Base-by-base conservation (phyloP, 139 green algal species). In the Spirogloea muscicola region DNA sequence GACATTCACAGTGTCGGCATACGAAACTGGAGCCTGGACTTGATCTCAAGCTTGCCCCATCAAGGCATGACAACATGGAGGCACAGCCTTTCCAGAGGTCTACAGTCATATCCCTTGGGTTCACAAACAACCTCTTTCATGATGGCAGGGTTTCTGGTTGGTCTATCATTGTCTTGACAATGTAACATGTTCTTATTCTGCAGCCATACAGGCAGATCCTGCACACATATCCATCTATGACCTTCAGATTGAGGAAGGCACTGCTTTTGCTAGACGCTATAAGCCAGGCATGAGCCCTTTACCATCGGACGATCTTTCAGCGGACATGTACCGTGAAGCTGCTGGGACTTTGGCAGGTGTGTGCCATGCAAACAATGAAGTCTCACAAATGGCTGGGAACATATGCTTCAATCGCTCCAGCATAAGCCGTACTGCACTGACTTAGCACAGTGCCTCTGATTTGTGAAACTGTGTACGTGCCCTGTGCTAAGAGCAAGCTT, bases 141-240 rank as follows among this genome's bases (percentile, higher is more conserved):
- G n/a, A n/a, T n/a, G n/a, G n/a, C n/a, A n/a, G n/a, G n/a, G n/a
- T n/a, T n/a, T n/a, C n/a, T n/a, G n/a, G n/a, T n/a, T n/a, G n/a
- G n/a, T n/a, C n/a, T n/a, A n/a, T n/a, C n/a, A n/a, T n/a, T n/a
- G n/a, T n/a, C n/a, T n/a, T n/a, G n/a, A n/a, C n/a, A n/a, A n/a
- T n/a, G n/a, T n/a, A n/a, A n/a, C n/a, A n/a, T n/a, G n/a, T n/a
- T n/a, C n/a, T n/a, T n/a, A n/a, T n/a, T n/a, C n/a, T n/a, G n/a
- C n/a, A n/a, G n/a, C 90, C 1, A 49, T 97, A 0, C 82, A 68
- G 3, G 82, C 84, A 1, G 41, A 31, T 13, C 90, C 94, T 1
- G 37, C 76, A 46, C 94, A 98, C 83, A 70, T 98, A 4, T 96
- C 90, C 4, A 84, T 94, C 16, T 98, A 98, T 72, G 94, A 98